A percentile compares a stretch with the other conserved stretches of the same genome.
Conservation (phyloP, 2,329 filamentous ascomycete species). For the Xylariaceae sp. region DNA sequence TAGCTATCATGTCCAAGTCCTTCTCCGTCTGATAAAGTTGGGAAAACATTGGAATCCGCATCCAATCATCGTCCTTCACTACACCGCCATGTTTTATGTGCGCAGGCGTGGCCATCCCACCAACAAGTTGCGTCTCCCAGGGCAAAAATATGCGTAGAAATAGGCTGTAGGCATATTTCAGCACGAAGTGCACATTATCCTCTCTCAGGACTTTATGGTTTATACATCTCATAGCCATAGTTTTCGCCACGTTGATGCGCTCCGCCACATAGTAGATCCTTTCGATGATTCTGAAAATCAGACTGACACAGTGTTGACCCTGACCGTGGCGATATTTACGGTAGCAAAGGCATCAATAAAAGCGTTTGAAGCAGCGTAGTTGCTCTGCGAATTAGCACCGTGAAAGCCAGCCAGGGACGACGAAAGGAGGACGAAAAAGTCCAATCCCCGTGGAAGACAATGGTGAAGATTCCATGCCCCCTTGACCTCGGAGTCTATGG, state of each 20-base stretch:
- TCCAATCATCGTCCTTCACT: conserved; percentile 8
- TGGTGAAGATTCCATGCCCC: not conserved
- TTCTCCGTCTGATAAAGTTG: conserved; percentile 11
- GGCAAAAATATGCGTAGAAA: not conserved
- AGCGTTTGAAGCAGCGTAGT: not conserved
- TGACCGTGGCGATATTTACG: too few relatives aligned
- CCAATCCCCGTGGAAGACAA: not conserved
- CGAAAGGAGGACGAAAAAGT: not conserved
- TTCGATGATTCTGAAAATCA: too few relatives aligned
- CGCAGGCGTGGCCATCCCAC: conserved; percentile 11
- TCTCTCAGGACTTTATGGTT: conserved; percentile 6
- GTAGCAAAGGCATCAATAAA: not conserved
- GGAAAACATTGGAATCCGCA: conserved; percentile 7
- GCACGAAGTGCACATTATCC: conserved; percentile 16
- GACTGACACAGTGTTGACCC: too few relatives aligned
- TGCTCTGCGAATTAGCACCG: not conserved
- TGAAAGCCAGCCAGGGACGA: not conserved
- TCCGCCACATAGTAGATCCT: conserved; percentile 8
- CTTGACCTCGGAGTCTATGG: not conserved
- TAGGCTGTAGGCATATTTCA: conserved; percentile 7
- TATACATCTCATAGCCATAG: conserved; percentile 5
- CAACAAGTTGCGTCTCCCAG: conserved; percentile 5
- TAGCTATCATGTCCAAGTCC: not conserved
- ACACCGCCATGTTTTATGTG: conserved; percentile 4
- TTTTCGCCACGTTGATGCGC: conserved; percentile 3